phyloP scores from a whole-genome alignment of 225 moss, liverwort and hornwort genomes.

The Physcomitrium patens region DNA sequence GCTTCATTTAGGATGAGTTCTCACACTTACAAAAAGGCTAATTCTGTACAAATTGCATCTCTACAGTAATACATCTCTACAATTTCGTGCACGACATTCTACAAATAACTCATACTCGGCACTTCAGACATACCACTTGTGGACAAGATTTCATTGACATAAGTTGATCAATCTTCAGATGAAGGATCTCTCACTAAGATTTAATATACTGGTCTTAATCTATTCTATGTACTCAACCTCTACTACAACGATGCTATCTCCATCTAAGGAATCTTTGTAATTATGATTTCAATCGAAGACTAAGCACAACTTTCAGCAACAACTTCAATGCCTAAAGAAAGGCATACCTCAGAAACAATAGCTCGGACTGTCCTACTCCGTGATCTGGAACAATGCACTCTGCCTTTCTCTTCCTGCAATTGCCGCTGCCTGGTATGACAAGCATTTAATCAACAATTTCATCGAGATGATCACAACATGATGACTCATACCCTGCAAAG shows the following conservation, averaged over 20 bases:
- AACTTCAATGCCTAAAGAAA: neutral
- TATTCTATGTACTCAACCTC: neutral
- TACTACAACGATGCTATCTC: neutral
- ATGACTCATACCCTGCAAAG: neutral
- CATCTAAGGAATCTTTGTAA: neutral
- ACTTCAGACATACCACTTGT: neutral
- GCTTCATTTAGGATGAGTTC: neutral
- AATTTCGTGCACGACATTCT: neutral
- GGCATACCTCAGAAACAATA: slow-evolving; percentile 67
- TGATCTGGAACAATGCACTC: slow-evolving; percentile 76
- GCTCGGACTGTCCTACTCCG: slow-evolving; percentile 68
- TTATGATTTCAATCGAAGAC: neutral
- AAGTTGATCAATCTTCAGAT: neutral
- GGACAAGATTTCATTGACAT: neutral
- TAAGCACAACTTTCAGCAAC: neutral
- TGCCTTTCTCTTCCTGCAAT: slow-evolving; percentile 47
- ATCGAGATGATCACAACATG: neutral
- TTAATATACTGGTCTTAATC: neutral
- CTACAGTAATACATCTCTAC: neutral
- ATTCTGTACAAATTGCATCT: neutral
- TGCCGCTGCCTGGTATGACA: slow-evolving; percentile 47
- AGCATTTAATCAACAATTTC: slow-evolving; percentile 3
- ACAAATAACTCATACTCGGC: slow-evolving; percentile 9
- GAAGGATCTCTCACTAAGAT: neutral
- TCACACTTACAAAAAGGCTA: neutral